Percentiles rank a stretch among this genome's conserved stretches.
Evolutionary conservation across 1,139 yeast species (phyloP).

Genomic region (Geotrichum aggregatum): DNA sequence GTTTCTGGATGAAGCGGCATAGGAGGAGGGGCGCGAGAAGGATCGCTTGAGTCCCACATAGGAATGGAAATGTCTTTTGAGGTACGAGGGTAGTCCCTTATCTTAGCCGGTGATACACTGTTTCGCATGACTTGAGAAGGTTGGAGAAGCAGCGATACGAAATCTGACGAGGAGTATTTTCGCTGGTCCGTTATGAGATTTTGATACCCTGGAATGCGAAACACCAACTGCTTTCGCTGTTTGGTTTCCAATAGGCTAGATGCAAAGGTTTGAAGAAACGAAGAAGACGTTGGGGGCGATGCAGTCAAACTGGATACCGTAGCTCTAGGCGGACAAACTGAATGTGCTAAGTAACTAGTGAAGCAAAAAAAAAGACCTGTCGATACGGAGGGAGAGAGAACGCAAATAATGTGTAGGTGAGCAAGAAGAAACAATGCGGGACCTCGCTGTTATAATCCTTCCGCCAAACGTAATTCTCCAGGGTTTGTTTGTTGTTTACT

Average conservation of each 20-base stretch:
- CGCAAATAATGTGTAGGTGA: too few relatives aligned
- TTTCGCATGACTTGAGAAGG: constrained; percentile 9
- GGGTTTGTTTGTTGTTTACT: background rate
- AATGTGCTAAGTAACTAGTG: background rate
- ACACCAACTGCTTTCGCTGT: background rate
- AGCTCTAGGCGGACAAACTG: too few relatives aligned
- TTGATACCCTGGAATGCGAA: constrained; percentile 1
- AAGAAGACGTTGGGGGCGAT: background rate
- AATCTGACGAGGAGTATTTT: constrained; percentile 1
- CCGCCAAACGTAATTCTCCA: too few relatives aligned
- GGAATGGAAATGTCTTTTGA: constrained; percentile 14
- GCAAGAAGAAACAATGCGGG: background rate
- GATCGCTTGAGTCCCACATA: constrained; percentile 41
- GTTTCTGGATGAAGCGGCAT: constrained; percentile 39
- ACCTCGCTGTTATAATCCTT: background rate
- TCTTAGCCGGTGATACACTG: constrained; percentile 2
- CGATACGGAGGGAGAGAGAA: too few relatives aligned
- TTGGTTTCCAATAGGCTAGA: background rate
- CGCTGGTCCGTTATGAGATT: background rate
- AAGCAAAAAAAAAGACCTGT: too few relatives aligned
- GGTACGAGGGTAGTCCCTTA: constrained; percentile 5
- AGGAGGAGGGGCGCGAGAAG: constrained; percentile 41
- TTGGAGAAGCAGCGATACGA: background rate
- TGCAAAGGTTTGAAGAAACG: constrained; percentile 7
- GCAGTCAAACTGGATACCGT: background rate